Evolutionary conservation across 2,329 filamentous ascomycete genomes (phyloP), one percentile per base, ranked within the genome.

Genomic region (Fusarium pseudoanthophilum): DNA sequence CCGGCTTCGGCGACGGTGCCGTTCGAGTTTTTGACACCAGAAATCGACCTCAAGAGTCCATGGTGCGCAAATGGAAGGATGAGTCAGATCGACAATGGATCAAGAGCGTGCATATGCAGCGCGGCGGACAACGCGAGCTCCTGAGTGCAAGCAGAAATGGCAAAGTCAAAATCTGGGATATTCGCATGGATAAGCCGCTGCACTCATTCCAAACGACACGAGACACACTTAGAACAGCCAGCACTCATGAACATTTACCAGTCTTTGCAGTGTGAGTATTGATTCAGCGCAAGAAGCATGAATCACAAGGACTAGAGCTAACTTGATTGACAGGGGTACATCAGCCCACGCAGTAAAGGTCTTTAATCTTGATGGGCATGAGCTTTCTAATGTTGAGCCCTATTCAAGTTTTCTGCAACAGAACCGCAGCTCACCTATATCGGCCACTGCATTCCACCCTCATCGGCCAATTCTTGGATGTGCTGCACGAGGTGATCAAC

Each of bases 11-110:
- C 24, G 97, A 99, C 78, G 96, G 96, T 39, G 95, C 95, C 3
- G 92, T 99, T 48, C 90, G 96, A 59, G 95, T 98, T 9, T 99
- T 98, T 80, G 96, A 99, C 81, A 94, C 95, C 73, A 91, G 96
- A 18, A 84, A 93, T 71, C 91, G 92, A 71, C 92, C 95, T 5
- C 92, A 94, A 68, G 94, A 96, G 60, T 93, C 93, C 24, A 98
- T 98, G 95, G 92, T 98, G 62, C 94, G 93, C 83, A 95, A 95
- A 75, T 99, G 96, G 95, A 96, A 97, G 80, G 94, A 98, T 78
- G 95, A 98, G 79, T 83, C 84, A 16, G 89, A 91, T 77, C 91
- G 92, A 69, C 94, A 97, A 77, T 99, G 96, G 96, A 92, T 99
- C 81, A 95, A 95, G 78, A 96, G 94, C 75, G 94, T 97, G 20